Evolutionary conservation across 768 basidiomycete species (phyloP).

Genomic region (Amanita jacksonii): DNA sequence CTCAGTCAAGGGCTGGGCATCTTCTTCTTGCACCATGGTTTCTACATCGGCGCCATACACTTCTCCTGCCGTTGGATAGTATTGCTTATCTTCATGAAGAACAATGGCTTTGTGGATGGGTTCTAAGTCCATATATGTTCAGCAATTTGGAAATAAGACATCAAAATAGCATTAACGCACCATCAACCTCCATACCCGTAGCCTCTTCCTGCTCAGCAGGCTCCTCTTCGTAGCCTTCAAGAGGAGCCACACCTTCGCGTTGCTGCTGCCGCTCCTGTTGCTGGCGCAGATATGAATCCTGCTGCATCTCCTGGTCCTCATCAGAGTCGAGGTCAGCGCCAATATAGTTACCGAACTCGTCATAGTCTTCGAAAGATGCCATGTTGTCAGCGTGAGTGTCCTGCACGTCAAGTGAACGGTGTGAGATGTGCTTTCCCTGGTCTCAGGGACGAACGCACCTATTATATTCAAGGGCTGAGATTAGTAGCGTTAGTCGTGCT

Average conservation of each 20-base stretch:
- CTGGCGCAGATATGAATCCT: conserved; percentile 35
- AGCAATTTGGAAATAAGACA: background rate
- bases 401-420: background rate
- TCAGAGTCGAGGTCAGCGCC: conserved; percentile 92
- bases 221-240: conserved; percentile 82
- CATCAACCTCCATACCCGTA: conserved; percentile 81
- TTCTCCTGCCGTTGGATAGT: conserved; percentile 88
- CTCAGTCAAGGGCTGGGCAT: conserved; percentile 88
- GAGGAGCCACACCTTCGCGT: conserved; percentile 29
- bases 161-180: conserved; percentile 29
- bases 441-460: background rate
- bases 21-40: conserved; percentile 96
- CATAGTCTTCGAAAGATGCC: conserved; percentile 71
- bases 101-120: conserved; percentile 76
- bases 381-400: conserved; percentile 15
- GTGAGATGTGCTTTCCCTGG: background rate
- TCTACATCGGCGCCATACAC: conserved; percentile 93
- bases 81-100: conserved; percentile 96
- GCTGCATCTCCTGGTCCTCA: conserved; percentile 52
- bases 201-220: conserved; percentile 44
- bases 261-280: conserved; percentile 17
- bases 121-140: conserved; percentile 29
- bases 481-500: background rate
- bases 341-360: conserved; percentile 97
- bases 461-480: background rate